Percentiles rank a stretch among this genome's conserved stretches.
Evolutionary conservation across 2,329 filamentous ascomycete genomes (phyloP).

Genomic region (Neurospora sp.): DNA sequence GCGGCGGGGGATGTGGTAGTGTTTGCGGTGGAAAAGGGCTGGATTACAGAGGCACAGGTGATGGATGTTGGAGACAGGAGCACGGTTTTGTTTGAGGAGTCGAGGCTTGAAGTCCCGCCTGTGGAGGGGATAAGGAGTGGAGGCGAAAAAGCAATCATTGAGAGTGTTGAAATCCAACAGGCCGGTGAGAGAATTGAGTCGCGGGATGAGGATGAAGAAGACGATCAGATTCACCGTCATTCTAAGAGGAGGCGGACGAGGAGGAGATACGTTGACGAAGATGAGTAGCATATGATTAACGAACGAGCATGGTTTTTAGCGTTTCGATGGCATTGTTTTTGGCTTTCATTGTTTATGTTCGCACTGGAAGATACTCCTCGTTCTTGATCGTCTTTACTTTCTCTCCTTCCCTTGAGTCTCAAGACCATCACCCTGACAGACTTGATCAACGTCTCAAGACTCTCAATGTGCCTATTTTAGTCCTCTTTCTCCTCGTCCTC

Average conservation of each 20-base stretch:
- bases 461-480: background rate
- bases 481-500: background rate
- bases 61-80: slow-evolving; percentile 11
- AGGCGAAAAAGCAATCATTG: accelerated
- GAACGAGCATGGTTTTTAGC: background rate
- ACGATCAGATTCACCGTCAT: background rate
- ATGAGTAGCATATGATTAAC: background rate
- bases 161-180: background rate
- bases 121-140: background rate
- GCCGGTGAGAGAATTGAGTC: background rate
- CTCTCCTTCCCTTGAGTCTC: background rate
- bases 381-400: background rate
- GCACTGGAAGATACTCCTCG: background rate
- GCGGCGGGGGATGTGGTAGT: slow-evolving; percentile 47
- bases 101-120: background rate
- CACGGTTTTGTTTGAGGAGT: background rate
- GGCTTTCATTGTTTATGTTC: background rate
- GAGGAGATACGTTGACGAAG: background rate
- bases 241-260: background rate
- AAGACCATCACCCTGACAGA: background rate
- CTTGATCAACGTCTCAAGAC: background rate
- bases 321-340: background rate
- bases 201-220: background rate
- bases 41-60: slow-evolving; percentile 45
- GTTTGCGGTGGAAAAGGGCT: slow-evolving; percentile 48